These are phyloP conservation scores for Volvariella surrecta DNA, from an alignment of 1,284 basidiomycete genomes.

Conservation along the genomic window DNA sequence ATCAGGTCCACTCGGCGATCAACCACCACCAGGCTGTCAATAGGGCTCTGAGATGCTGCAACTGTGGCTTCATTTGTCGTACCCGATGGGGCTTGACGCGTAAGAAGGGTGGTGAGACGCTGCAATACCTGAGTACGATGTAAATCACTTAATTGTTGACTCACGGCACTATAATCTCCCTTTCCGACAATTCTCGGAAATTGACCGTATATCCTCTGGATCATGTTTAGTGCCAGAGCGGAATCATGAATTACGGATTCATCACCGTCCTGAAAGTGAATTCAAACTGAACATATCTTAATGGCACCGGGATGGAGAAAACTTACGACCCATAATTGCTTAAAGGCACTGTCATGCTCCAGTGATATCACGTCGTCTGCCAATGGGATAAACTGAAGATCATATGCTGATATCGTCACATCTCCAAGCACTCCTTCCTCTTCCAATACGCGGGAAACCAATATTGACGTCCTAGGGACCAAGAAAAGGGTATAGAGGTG, in stretches of 20 bases:
- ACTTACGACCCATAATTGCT: conserved; percentile 80
- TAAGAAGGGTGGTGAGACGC: conserved; percentile 72
- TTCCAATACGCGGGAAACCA: conserved; percentile 78
- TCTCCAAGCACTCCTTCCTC: conserved; percentile 92
- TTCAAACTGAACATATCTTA: conserved; percentile 5
- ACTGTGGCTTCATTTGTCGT: conserved; percentile 29
- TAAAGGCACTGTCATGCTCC: conserved; percentile 78
- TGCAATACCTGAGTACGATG: conserved; percentile 21
- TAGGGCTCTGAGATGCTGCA: conserved; percentile 40
- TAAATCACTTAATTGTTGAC: conserved; percentile 16
- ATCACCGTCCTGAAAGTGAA: conserved; percentile 72
- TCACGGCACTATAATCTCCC: conserved; percentile 82
- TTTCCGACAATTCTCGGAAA: conserved; percentile 94
- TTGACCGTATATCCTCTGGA: conserved; percentile 83
- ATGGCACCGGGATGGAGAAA: conserved; percentile 3
- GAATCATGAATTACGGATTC: conserved; percentile 87
- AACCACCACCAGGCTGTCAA: conserved; percentile 86
- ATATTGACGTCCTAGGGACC: conserved; percentile 81
- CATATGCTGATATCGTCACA: conserved; percentile 78
- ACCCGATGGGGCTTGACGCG: conserved; percentile 40
- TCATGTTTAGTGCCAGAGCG: conserved; percentile 76
- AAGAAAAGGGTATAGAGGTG: conserved; percentile 87
- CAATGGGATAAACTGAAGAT: conserved; percentile 88
- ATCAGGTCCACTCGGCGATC: conserved; percentile 95
- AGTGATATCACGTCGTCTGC: conserved; percentile 88